Evolutionary conservation across 306 rosid genomes (phyloP).

Genomic region (Biancaea sappan): DNA sequence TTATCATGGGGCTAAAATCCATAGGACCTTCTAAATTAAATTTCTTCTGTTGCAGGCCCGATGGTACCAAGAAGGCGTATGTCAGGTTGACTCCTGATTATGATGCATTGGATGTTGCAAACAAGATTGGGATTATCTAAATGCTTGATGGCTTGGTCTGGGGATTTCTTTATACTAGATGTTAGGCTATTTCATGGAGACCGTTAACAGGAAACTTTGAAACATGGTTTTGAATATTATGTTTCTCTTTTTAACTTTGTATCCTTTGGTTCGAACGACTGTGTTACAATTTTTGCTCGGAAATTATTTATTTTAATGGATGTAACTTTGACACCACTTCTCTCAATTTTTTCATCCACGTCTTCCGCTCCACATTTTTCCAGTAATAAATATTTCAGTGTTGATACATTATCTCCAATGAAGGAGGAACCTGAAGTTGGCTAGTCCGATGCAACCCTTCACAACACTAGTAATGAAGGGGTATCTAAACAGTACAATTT

Average conservation of each 20-base stretch:
- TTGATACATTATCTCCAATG: too few species aligned
- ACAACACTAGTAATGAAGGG: too few species aligned
- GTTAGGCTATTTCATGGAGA: conserved; percentile 17
- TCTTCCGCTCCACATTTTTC: neutral
- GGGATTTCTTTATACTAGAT: conserved; percentile 24
- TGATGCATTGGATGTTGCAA: conserved; percentile 87
- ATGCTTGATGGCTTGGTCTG: conserved; percentile 7
- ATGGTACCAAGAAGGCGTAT: conserved; percentile 93
- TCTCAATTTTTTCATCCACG: neutral
- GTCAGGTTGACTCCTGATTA: conserved; percentile 86
- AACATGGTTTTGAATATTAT: neutral
- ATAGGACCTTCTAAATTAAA: neutral
- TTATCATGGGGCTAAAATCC: neutral
- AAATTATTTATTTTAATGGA: conserved; percentile 25
- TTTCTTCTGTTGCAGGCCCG: conserved; percentile 63
- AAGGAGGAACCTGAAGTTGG: neutral
- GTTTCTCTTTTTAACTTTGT: conserved; percentile 9
- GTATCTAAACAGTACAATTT: neutral
- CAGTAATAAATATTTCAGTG: too few species aligned
- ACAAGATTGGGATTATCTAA: conserved; percentile 93
- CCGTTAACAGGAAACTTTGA: conserved; percentile 3
- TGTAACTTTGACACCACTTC: neutral
- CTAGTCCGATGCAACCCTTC: too few species aligned
- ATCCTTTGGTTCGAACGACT: conserved; percentile 5
- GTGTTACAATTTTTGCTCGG: conserved; percentile 42